Evolutionary conservation across 2,329 filamentous ascomycete genomes (phyloP), one percentile per base, ranked within the genome.

Genomic region (Bimuria novae-zelandiae): DNA sequence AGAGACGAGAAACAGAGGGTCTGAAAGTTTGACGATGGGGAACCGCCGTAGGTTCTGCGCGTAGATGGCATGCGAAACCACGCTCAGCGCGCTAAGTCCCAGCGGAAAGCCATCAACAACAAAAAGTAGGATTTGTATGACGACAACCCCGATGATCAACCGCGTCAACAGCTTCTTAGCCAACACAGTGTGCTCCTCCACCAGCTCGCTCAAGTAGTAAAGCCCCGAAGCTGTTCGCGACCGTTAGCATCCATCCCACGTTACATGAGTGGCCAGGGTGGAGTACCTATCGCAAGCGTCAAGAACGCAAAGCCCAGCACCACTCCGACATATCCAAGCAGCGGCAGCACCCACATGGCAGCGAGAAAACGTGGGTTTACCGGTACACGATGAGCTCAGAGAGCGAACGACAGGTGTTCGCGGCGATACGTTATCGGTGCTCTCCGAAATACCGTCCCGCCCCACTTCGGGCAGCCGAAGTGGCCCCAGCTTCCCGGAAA

Each of bases 151-250:
- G 77, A 96, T 96, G 67, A 97, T 97, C 51, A 97, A 80, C 36
- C 85, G 87, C 29, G 84, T 89, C 47, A 99, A 81, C n/a, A 97
- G 79, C 52, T 88, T 90, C 72, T 96, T 96, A 11, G 92, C 89
- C 57, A 96, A 77, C 10, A 97, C 93, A 3, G 93, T 97, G 72
- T 99, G 93, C 75, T 99, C 94, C 77, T 99, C 94, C 56, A 99
- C 94, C 12, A 97, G 86, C 75, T 99, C 94, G 21, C 93, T 97
- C 49, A 99, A 88, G 75, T 99, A 99, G 79, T 99, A 99, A 22
- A 99, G 86, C 32, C 94, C 94, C n/a, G 92, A 97, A 33, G 94
- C 94, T 90, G 67, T 22, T 7, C 45, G 17, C 16, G 16, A 29
- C 1, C 10, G 11, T 33, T 17, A 44, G 48, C 44, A 46, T 29